phyloP scores from a whole-genome alignment of 345 rosid genomes.

The Salix suchowensis region DNA sequence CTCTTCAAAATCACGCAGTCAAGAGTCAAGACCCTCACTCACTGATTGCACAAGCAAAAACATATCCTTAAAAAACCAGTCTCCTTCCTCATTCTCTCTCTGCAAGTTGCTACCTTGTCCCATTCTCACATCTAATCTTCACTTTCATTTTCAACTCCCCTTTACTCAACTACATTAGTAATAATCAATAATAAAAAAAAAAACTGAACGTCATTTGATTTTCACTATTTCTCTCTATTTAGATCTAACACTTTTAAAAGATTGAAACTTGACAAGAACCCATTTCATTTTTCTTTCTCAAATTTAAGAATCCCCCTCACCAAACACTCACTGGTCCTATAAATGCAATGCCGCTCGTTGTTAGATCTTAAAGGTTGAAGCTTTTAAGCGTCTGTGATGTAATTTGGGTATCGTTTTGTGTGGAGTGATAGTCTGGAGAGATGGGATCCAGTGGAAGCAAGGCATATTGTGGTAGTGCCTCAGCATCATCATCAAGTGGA shows the following conservation, averaged over 20 bases:
- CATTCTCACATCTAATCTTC: conserved; percentile 17
- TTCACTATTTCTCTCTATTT: not conserved
- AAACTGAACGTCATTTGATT: not conserved
- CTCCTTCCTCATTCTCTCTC: conserved; percentile 6
- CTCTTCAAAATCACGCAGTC: not conserved
- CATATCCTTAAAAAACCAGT: not conserved
- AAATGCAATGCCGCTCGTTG: not conserved
- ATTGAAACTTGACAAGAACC: not conserved
- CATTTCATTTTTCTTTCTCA: not conserved
- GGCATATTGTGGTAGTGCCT: conserved; percentile 29
- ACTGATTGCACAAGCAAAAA: not conserved
- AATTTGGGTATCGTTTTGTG: conserved; percentile 13
- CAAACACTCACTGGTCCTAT: not conserved
- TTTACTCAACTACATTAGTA: not conserved
- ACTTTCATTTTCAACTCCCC: not conserved
- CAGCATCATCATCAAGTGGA: conserved; percentile 24
- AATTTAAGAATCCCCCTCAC: not conserved
- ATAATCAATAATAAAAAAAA: not conserved
- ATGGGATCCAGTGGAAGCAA: conserved; percentile 92
- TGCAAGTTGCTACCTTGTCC: conserved; percentile 15
- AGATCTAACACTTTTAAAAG: not conserved
- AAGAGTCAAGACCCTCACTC: not conserved
- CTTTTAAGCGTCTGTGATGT: not conserved
- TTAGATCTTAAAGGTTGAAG: not conserved
- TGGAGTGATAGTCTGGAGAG: not conserved